Conservation (phyloP, 768 basidiomycete genomes). For the Boletellus ananas region DNA sequence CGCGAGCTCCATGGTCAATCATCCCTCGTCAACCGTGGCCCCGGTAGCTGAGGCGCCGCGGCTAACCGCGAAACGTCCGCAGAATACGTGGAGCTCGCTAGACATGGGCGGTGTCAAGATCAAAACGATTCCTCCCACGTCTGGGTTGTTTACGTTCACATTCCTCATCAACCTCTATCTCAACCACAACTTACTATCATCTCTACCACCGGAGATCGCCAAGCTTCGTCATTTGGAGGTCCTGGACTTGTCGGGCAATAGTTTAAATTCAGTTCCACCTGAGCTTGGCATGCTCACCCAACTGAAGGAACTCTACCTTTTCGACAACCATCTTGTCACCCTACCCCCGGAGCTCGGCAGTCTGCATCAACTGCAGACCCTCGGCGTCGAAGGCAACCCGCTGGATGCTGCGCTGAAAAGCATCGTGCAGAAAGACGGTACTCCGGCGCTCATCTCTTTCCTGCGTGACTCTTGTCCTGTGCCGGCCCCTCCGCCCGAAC, state of each 20-base stretch:
- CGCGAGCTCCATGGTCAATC: constrained; percentile 40
- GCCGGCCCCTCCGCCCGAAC: constrained; percentile 74
- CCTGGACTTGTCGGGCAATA: constrained; percentile 91
- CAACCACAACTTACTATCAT: constrained; percentile 84
- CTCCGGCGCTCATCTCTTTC: constrained; percentile 77
- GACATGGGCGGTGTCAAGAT: constrained; percentile 96
- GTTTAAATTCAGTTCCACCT: constrained; percentile 68
- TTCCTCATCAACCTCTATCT: constrained; percentile 94
- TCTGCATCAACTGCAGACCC: constrained; percentile 85
- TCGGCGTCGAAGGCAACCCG: constrained; percentile 98
- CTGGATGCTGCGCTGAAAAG: constrained; percentile 71
- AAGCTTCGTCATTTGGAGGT: constrained; percentile 82
- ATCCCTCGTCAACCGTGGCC: constrained; percentile 73
- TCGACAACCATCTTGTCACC: constrained; percentile 89
- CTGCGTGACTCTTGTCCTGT: constrained; percentile 93
- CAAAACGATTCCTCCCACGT: constrained; percentile 79
- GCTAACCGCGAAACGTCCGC: constrained; percentile 62
- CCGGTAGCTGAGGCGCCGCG: constrained; percentile 67
- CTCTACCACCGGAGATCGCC: constrained; percentile 78
- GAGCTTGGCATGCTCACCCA: constrained; percentile 89
- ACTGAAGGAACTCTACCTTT: constrained; percentile 89
- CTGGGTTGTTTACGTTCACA: constrained; percentile 79
- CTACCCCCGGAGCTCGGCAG: constrained; percentile 87
- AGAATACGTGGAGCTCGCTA: constrained; percentile 82
- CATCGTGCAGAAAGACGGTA: constrained; percentile 94